phyloP scores from a whole-genome alignment of 2,329 filamentous ascomycete genomes.

The Diaporthe helianthi region DNA sequence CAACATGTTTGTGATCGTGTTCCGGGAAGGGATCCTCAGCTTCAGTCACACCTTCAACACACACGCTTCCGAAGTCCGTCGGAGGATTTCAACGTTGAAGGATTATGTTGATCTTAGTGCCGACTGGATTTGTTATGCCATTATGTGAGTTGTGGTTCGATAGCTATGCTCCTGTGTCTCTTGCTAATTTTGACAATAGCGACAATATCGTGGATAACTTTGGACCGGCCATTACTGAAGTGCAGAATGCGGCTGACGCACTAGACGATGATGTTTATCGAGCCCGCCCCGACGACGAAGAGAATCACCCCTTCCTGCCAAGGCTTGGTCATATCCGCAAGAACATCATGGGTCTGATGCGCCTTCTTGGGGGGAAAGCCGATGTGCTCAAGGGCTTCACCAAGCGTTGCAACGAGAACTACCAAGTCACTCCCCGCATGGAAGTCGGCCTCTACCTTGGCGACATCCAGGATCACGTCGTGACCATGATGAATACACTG shows the following conservation, averaged over 20 bases:
- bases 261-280: conserved; percentile 97
- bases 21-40: conserved; percentile 91
- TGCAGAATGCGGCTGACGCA: conserved; percentile 86
- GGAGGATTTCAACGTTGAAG: conserved; percentile 88
- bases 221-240: conserved; percentile 83
- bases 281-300: conserved; percentile 85
- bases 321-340: conserved; percentile 91
- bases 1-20: conserved; percentile 96
- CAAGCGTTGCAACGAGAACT: conserved; percentile 98
- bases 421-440: conserved; percentile 91
- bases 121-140: conserved; percentile 98
- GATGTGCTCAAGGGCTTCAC: conserved; percentile 97
- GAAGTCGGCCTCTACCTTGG: conserved; percentile 96
- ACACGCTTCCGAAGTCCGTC: conserved; percentile 87
- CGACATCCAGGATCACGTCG: conserved; percentile 98
- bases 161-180: background rate
- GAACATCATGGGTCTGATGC: conserved; percentile 92
- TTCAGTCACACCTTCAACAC: conserved; percentile 91
- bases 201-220: conserved; percentile 98
- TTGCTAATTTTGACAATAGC: conserved; percentile 48
- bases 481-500: conserved; percentile 98
- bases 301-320: conserved; percentile 74
- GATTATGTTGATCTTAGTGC: conserved; percentile 94
- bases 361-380: conserved; percentile 94
- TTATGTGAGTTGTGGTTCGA: conserved; percentile 71